Conservation (phyloP, 1,284 basidiomycete genomes). For the Hemileia vastatrix region DNA sequence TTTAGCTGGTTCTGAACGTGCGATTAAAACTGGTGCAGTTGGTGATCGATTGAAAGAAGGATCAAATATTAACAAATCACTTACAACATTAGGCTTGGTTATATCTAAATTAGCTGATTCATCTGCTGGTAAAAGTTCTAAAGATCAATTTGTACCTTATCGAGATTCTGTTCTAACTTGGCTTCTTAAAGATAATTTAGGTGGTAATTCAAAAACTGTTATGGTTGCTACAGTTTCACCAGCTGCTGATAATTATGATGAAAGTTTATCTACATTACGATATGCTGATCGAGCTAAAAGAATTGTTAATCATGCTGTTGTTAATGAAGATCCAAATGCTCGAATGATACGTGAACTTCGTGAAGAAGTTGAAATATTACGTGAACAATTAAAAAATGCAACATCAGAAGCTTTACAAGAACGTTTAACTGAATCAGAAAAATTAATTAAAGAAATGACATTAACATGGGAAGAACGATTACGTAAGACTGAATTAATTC, state of each 20-base stretch:
- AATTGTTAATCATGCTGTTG: conserved; percentile 32
- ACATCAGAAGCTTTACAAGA: too few relatives aligned
- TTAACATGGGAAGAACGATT: too few relatives aligned
- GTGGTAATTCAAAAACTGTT: too few relatives aligned
- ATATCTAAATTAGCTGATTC: conserved; percentile 39
- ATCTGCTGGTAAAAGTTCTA: not conserved
- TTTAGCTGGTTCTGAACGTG: conserved; percentile 37
- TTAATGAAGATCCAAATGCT: too few relatives aligned
- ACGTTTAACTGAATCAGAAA: too few relatives aligned
- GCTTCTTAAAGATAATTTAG: conserved; percentile 40
- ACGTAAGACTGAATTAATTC: too few relatives aligned
- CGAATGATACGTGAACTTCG: too few relatives aligned
- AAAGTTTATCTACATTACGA: conserved; percentile 36
- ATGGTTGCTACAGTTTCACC: conserved; percentile 42
- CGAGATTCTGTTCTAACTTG: conserved; percentile 42
- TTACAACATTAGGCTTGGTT: conserved; percentile 38
- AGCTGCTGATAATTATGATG: conserved; percentile 32
- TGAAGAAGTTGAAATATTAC: too few relatives aligned
- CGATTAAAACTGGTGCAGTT: conserved; percentile 34
- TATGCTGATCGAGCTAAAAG: conserved; percentile 41
- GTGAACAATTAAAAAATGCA: too few relatives aligned
- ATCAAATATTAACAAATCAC: conserved; percentile 41
- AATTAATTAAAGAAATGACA: too few relatives aligned
- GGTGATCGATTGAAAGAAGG: conserved; percentile 34
- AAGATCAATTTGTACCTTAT: conserved; percentile 35